Conservation (phyloP, 2,329 filamentous ascomycete genomes). For the Fusarium compactum region DNA sequence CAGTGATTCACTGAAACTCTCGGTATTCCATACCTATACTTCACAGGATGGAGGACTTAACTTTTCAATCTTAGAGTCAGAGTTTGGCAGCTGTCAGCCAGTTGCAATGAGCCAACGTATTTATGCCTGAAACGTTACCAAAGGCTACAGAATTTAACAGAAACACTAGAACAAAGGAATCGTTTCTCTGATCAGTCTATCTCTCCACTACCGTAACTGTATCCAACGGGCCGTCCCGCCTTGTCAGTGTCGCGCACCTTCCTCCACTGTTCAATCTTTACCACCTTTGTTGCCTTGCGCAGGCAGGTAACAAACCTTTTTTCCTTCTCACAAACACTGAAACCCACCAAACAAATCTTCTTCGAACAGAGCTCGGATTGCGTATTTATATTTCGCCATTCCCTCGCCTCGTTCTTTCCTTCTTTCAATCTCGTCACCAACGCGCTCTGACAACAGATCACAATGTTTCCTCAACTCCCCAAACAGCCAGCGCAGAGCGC, state of each 20-base stretch:
- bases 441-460: not conserved
- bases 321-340: not conserved
- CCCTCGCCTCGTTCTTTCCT: not conserved
- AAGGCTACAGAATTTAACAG: not conserved
- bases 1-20: not conserved
- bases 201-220: too few relatives aligned
- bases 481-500: not conserved
- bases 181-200: rapidly evolving
- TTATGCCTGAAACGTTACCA: not conserved
- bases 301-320: not conserved
- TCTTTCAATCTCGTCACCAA: not conserved
- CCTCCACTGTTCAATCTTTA: not conserved
- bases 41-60: not conserved
- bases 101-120: not conserved
- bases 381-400: not conserved
- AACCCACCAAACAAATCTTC: not conserved
- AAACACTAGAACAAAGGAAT: not conserved
- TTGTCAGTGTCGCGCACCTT: not conserved
- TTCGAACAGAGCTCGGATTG: not conserved
- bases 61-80: not conserved
- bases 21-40: too few relatives aligned
- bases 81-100: not conserved
- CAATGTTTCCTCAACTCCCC: not conserved
- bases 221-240: not conserved
- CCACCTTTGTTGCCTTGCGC: not conserved